A percentile compares a stretch with the other conserved stretches of the same genome.
Conservation (phyloP, 306 rosid genomes). For the Lotus japonicus region DNA sequence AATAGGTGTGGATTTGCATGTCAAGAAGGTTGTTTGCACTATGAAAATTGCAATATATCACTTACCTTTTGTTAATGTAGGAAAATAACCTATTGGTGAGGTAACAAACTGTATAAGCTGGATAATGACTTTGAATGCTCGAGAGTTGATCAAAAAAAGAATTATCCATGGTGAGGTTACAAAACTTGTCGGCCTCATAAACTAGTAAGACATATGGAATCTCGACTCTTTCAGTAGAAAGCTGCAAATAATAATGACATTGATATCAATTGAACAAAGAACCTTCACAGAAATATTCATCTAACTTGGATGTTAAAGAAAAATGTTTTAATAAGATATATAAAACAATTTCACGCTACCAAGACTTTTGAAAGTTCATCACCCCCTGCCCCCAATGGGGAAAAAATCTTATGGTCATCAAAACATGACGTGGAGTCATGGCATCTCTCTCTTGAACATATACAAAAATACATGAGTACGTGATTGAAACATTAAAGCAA, state of each 20-base stretch:
- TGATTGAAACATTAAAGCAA: not conserved
- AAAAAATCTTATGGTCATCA: not conserved
- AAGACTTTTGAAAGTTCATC: too few relatives aligned
- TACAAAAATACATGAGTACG: not conserved
- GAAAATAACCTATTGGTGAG: conserved; percentile 75
- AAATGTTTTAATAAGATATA: not conserved
- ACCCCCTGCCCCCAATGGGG: too few relatives aligned
- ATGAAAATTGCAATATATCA: not conserved
- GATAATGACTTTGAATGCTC: conserved; percentile 60
- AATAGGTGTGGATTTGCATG: not conserved
- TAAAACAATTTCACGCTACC: not conserved
- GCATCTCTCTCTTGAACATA: not conserved
- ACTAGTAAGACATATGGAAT: conserved; percentile 66
- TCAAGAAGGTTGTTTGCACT: not conserved
- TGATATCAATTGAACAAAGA: not conserved
- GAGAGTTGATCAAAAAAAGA: conserved; percentile 53
- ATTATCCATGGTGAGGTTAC: conserved; percentile 54
- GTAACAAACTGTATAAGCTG: conserved; percentile 73
- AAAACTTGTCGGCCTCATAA: conserved; percentile 71
- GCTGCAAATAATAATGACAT: conserved; percentile 42
- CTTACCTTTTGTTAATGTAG: conserved; percentile 79
- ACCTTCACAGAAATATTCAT: conserved; percentile 5
- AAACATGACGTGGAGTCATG: not conserved
- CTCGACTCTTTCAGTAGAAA: conserved; percentile 46
- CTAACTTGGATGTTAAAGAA: not conserved